Evolutionary conservation across 805 yeast genomes (phyloP).

Genomic region (Candida argentea): DNA sequence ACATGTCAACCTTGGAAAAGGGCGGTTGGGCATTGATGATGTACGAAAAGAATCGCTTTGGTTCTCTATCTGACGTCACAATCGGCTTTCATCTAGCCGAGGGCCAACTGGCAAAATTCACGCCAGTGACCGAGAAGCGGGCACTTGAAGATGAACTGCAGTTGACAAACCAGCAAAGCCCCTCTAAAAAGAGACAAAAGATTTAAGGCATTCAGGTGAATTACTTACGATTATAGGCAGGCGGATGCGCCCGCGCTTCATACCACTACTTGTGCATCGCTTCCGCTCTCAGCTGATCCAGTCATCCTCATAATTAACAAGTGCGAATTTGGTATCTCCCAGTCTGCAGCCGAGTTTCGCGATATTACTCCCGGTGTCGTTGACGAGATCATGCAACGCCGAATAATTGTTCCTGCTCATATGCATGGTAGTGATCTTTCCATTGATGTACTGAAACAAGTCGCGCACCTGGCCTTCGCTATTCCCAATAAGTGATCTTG

Average conservation of each 20-base stretch:
- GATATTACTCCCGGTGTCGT: constrained; percentile 21
- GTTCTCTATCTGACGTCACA: constrained; percentile 15
- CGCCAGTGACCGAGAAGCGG: background rate
- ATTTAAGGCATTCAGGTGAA: no score
- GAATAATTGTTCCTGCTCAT: constrained; percentile 17
- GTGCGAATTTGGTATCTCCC: constrained; percentile 23
- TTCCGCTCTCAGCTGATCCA: constrained; percentile 16
- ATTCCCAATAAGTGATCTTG: constrained; percentile 11
- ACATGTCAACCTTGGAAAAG: constrained; percentile 14
- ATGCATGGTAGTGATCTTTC: constrained; percentile 14
- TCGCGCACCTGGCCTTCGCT: constrained; percentile 10
- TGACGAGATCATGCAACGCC: constrained; percentile 21
- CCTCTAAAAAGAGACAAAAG: constrained; percentile 1
- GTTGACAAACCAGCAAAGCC: background rate
- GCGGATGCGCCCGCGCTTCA: background rate
- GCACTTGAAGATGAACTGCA: constrained; percentile 2
- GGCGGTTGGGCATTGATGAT: constrained; percentile 31
- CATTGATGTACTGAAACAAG: constrained; percentile 15
- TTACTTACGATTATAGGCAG: background rate
- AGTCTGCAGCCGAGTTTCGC: constrained; percentile 15
- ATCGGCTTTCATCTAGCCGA: constrained; percentile 11
- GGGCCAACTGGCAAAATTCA: constrained; percentile 3
- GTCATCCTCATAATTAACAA: constrained; percentile 29
- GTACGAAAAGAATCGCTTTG: constrained; percentile 15
- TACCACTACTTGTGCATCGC: background rate